A percentile compares a stretch with the other conserved stretches of the same genome.
phyloP scores from a whole-genome alignment of 352 stramenopile species.

The Phytophthora hybrid region DNA sequence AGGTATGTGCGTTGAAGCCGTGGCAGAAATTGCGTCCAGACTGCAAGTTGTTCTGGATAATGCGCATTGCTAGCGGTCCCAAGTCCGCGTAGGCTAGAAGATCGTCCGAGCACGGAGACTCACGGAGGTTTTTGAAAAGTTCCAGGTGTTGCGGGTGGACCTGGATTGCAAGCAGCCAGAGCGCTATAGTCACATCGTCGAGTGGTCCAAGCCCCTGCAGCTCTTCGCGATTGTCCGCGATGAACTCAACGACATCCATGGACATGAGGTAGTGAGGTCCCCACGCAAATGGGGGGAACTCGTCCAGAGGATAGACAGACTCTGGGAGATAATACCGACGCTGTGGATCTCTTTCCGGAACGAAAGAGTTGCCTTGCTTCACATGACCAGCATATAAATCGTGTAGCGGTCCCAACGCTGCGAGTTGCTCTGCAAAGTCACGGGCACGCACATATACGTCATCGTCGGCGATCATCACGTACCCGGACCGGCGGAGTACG shows the following conservation, averaged over 20 bases:
- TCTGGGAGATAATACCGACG: slow-evolving; percentile 55
- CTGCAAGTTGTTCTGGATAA: slow-evolving; percentile 58
- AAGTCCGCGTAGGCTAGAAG: slow-evolving; percentile 63
- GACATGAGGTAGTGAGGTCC: slow-evolving; percentile 69
- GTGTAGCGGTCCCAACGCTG: slow-evolving; percentile 20
- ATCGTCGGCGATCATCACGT: slow-evolving; percentile 66
- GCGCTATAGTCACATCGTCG: slow-evolving; percentile 71
- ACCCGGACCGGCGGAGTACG: slow-evolving; percentile 34
- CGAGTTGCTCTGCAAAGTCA: slow-evolving; percentile 21
- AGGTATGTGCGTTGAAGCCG: slow-evolving; percentile 48
- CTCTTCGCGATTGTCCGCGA: slow-evolving; percentile 48
- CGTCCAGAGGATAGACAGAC: slow-evolving; percentile 49
- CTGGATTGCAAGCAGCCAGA: slow-evolving; percentile 70
- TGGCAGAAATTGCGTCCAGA: slow-evolving; percentile 43
- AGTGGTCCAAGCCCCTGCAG: slow-evolving; percentile 50
- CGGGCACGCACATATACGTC: slow-evolving; percentile 57
- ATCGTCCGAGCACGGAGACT: slow-evolving; percentile 45
- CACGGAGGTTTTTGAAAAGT: slow-evolving; percentile 55
- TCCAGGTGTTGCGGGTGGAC: slow-evolving; percentile 56
- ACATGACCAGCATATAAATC: slow-evolving; percentile 40
- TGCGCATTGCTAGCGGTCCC: slow-evolving; percentile 42
- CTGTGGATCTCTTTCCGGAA: slow-evolving; percentile 41
- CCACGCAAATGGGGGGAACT: slow-evolving; percentile 60
- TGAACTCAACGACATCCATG: slow-evolving; percentile 62
- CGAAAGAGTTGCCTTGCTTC: slow-evolving; percentile 31